Base-by-base conservation (phyloP, 495 filamentous ascomycete species). In the Podospora conica region DNA sequence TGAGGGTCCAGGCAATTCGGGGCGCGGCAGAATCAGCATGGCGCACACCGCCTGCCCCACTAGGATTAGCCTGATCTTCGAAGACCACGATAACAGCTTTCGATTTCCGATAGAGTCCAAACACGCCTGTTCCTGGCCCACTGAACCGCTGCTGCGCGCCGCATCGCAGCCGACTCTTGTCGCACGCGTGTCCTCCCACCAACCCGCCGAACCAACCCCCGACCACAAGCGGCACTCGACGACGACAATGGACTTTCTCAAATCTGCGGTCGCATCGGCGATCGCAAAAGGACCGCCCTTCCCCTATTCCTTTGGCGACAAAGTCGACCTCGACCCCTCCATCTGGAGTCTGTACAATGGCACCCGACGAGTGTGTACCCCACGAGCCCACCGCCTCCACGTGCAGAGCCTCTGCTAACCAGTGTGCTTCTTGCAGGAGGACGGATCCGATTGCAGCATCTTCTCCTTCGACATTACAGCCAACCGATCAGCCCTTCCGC, bases 331-430 rank as follows among this genome's bases (percentile, higher is more conserved):
- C 28, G 91, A 94, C 73, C 87, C 91, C 70, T 93, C 93, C 21
- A 91, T 98, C 64, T 98, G 95, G 94, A 88, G 88, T 4, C 81
- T 98, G 24, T 85, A 92, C 76, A 97, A 98, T 78, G 95, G 92
- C 64, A 96, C 89, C 61, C 91, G 90, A 82, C 86, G 91, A 75
- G 92, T 96, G 85, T 60, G 86, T 74, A 27, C 9, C 21, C 25
- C 12, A 25, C 40, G 40, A 8, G 40, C 40, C 40, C 40, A 48
- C 40, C 40, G 15, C 40, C 10, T 63, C 21, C 58, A 12, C 54
- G 15, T n/a, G 9, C 40, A 11, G 55, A 10, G 58, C 18, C 25
- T 54, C n/a, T 27, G 65, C 66, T 68, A 59, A 69, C 56, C 22
- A n/a, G 24, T 25, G 12, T 20, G 9, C 5, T n/a, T 3, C 59